phyloP scores from a whole-genome alignment of 2,329 filamentous ascomycete genomes.

The Phaeophleospora eucalypticola region DNA sequence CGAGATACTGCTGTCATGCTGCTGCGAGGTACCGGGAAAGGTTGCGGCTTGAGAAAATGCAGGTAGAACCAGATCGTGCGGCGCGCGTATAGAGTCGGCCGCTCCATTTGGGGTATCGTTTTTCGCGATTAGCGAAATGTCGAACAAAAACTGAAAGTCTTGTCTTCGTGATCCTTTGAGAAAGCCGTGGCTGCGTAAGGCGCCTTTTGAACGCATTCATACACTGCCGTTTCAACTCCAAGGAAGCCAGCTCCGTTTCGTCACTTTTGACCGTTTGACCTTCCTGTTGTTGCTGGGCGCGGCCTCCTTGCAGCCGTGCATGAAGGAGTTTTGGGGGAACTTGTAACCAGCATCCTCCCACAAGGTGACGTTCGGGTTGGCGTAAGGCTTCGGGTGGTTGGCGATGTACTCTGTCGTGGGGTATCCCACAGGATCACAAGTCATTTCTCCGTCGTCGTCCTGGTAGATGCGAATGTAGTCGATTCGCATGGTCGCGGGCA shows the following conservation, averaged over 20 bases:
- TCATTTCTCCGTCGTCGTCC: slow-evolving; percentile 53
- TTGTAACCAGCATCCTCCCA: slow-evolving; percentile 57
- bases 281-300: slow-evolving; percentile 14
- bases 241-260: slow-evolving; percentile 7
- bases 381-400: slow-evolving; percentile 58
- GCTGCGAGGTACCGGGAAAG: no score
- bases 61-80: no score
- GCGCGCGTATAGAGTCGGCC: no score
- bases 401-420: slow-evolving; percentile 65
- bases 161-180: slow-evolving; percentile 6
- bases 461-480: slow-evolving; percentile 71
- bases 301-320: slow-evolving; percentile 49
- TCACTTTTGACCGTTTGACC: slow-evolving; percentile 7
- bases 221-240: slow-evolving; percentile 13
- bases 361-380: slow-evolving; percentile 59
- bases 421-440: slow-evolving; percentile 65
- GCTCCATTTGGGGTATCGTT: no score
- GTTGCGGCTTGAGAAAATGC: no score
- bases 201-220: no score
- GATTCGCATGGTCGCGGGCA: slow-evolving; percentile 62
- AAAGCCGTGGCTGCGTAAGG: slow-evolving; percentile 11
- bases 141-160: no score
- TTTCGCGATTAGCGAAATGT: no score
- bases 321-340: slow-evolving; percentile 60
- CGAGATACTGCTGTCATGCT: no score